Evolutionary conservation across 2,329 filamentous ascomycete species (phyloP), one percentile per base, ranked within the genome.

Genomic region (Exophiala xenobiotica): DNA sequence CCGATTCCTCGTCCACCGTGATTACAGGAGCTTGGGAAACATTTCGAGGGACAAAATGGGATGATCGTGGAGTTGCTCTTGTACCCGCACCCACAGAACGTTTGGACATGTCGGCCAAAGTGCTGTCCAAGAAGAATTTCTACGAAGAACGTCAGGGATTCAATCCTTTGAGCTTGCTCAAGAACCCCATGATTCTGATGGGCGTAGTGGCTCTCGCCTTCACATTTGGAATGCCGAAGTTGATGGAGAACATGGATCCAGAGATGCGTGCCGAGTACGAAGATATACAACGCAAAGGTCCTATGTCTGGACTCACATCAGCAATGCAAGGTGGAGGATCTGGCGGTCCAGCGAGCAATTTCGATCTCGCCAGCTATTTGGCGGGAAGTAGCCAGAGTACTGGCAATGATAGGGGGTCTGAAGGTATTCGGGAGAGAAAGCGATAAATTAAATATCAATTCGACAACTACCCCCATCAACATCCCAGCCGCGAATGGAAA

Each of bases 171-270:
- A 82, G 81, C 52, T 84, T 96, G 49, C 77, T 96, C 63, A 93
- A 93, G 76, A 96, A 89, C 67, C 93, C 93, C 3, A 97, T 97
- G 90, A 96, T 97, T 58, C 79, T 99, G 54, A 86, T 99, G 76
- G 90, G 87, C 3, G 72, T 95, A 26, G 83, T 93, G 31, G 90
- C 86, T 56, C 82, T 96, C 75, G 85, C 75, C 4, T 76, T 96
- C 60, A 90, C 96, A 57, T 79, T 97, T 63, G 91, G 91, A 60
- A 89, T 97, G 87, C 93, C 93, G 11, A 93, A 96, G 70, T 71
- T 99, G 49, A 84, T 97, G 75, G 91, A 97, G 45, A 96, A 93
- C 68, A 96, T 99, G 91, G 93, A 97, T 68, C 90, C 90, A n/a
- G 93, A 99, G 70, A 87, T 89, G 73, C 85, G 85, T 63, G 89